These are phyloP conservation scores for Teunomyces tritomae DNA, from an alignment of 805 yeast species.

Conservation along the genomic window DNA sequence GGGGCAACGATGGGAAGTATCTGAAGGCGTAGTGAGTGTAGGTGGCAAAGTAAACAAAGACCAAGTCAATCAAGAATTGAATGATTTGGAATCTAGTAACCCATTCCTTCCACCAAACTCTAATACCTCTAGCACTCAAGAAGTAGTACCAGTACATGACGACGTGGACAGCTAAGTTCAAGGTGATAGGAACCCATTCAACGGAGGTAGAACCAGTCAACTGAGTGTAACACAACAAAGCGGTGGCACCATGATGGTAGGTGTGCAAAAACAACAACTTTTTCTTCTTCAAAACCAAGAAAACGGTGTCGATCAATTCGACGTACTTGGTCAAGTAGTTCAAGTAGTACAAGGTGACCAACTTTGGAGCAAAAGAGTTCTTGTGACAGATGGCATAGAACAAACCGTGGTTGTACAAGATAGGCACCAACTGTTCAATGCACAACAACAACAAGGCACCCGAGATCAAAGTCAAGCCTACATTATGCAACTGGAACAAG, in stretches of 20 bases:
- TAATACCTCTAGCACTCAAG: slow-evolving; percentile 85
- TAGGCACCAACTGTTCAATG: slow-evolving; percentile 84
- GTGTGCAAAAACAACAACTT: slow-evolving; percentile 91
- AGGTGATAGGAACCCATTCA: slow-evolving; percentile 89
- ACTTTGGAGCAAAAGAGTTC: slow-evolving; percentile 77
- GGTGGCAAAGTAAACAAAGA: slow-evolving; percentile 90
- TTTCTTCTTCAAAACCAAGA: slow-evolving; percentile 88
- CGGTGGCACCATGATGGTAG: slow-evolving; percentile 98
- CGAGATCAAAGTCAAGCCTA: slow-evolving; percentile 68
- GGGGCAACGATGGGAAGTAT: slow-evolving; percentile 65
- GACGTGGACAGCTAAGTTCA: slow-evolving; percentile 90
- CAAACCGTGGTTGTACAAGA: slow-evolving; percentile 68
- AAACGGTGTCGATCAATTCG: slow-evolving; percentile 88
- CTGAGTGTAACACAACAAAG: slow-evolving; percentile 89
- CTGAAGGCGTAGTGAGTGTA: slow-evolving; percentile 81
- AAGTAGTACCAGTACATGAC: slow-evolving; percentile 98
- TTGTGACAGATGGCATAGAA: slow-evolving; percentile 79
- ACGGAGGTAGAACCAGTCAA: slow-evolving; percentile 86
- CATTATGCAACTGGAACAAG: slow-evolving; percentile 83
- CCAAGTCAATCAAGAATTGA: slow-evolving; percentile 87
- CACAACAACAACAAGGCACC: slow-evolving; percentile 63
- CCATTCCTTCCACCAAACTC: slow-evolving; percentile 99
- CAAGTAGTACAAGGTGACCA: slow-evolving; percentile 83
- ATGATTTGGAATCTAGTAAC: slow-evolving; percentile 93
- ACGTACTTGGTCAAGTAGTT: slow-evolving; percentile 87